Conservation (phyloP, 2,329 filamentous ascomycete species). For the Tolypocladium cylindrosporum region DNA sequence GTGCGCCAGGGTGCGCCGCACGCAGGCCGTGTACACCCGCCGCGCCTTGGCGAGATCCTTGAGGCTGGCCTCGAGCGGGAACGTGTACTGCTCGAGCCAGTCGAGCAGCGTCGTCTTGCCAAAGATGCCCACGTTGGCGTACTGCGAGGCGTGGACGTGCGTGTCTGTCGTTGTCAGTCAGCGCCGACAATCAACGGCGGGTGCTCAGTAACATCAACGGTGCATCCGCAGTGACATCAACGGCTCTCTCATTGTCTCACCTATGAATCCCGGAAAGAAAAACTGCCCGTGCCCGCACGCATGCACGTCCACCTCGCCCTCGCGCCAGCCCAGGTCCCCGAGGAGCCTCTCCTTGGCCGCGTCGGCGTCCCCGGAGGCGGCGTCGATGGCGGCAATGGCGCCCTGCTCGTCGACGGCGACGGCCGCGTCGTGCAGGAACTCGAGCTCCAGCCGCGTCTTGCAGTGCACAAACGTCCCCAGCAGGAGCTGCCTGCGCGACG, state of each 20-base stretch:
- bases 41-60: conserved; percentile 50
- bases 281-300: conserved; percentile 45
- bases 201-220: no score
- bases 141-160: conserved; percentile 91
- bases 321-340: conserved; percentile 34
- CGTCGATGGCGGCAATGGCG: conserved; percentile 38
- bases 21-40: conserved; percentile 65
- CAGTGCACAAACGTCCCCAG: conserved; percentile 47
- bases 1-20: conserved; percentile 72
- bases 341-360: conserved; percentile 22
- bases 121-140: conserved; percentile 89
- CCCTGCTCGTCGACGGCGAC: conserved; percentile 40
- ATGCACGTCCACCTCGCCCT: conserved; percentile 25
- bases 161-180: conserved; percentile 53
- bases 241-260: conserved; percentile 24
- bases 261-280: conserved; percentile 78
- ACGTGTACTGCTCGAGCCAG: conserved; percentile 92
- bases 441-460: conserved; percentile 34
- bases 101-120: conserved; percentile 86
- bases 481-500: conserved; percentile 31
- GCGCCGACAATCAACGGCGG: not conserved
- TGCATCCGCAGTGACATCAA: no score
- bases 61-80: conserved; percentile 79
- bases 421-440: conserved; percentile 39
- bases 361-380: conserved; percentile 19